Evolutionary conservation across 2,329 filamentous ascomycete species (phyloP).

Genomic region (Talaromyces sp.): DNA sequence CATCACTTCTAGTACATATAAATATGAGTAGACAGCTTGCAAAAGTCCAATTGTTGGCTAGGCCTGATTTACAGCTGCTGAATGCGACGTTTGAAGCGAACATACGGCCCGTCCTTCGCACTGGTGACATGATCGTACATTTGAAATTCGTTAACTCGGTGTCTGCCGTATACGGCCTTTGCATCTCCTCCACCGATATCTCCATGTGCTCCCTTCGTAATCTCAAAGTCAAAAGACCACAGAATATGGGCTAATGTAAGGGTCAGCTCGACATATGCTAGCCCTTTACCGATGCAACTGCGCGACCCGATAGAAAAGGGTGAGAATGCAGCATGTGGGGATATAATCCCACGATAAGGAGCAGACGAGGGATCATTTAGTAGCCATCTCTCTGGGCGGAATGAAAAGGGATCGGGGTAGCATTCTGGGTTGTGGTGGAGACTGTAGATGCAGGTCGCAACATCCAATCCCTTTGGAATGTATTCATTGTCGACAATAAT

Average conservation of each 20-base stretch:
- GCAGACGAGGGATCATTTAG: background rate
- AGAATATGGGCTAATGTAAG: background rate
- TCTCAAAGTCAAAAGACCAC: background rate
- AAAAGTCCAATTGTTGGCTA: no score
- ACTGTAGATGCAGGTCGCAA: slow-evolving; percentile 29
- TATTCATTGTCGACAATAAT: slow-evolving; percentile 24
- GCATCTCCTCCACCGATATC: background rate
- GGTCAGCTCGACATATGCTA: slow-evolving; percentile 10
- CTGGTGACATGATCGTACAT: background rate
- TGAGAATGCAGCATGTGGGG: slow-evolving; percentile 9
- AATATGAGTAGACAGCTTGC: no score
- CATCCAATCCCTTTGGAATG: slow-evolving; percentile 25
- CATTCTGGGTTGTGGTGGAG: slow-evolving; percentile 29
- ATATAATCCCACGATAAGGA: background rate
- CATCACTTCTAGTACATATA: no score
- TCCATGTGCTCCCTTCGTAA: background rate
- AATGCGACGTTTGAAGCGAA: background rate
- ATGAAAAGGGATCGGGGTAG: slow-evolving; percentile 26
- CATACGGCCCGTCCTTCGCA: background rate
- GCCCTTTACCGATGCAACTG: slow-evolving; percentile 15
- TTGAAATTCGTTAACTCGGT: background rate
- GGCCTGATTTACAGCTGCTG: no score
- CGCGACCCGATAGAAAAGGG: slow-evolving; percentile 15
- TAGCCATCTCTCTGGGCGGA: slow-evolving; percentile 33
- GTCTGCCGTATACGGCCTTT: background rate